Evolutionary conservation across 2,329 filamentous ascomycete genomes (phyloP).

Genomic region (Cladosporium sp.): DNA sequence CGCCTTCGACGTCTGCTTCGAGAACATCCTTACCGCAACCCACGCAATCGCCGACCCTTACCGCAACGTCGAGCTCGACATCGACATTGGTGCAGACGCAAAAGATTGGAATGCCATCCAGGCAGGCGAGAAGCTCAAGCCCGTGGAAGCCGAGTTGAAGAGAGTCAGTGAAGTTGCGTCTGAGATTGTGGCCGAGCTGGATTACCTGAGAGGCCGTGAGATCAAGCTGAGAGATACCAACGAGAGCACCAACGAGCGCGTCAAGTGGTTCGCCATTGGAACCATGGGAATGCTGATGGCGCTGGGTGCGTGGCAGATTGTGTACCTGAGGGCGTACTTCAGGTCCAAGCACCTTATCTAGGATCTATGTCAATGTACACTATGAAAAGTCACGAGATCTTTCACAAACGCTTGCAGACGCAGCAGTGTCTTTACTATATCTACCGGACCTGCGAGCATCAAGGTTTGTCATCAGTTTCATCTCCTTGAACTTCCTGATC

Average conservation of each 20-base stretch:
- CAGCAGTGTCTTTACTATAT: too few relatives aligned
- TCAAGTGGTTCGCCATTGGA: conserved; percentile 96
- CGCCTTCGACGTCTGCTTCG: conserved; percentile 23
- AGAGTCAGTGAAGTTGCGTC: conserved; percentile 85
- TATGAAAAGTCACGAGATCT: background rate
- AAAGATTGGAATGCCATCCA: conserved; percentile 98
- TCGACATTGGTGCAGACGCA: conserved; percentile 93
- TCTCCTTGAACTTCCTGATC: too few relatives aligned
- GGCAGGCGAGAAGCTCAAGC: conserved; percentile 91
- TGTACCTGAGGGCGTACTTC: conserved; percentile 97
- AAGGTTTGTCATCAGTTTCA: too few relatives aligned
- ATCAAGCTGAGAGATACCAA: conserved; percentile 97
- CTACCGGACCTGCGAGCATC: too few relatives aligned
- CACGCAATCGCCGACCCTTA: conserved; percentile 45
- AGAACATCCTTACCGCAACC: conserved; percentile 49
- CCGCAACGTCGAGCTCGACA: conserved; percentile 83
- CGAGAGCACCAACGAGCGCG: conserved; percentile 97
- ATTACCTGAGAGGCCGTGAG: conserved; percentile 84
- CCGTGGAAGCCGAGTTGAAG: conserved; percentile 88
- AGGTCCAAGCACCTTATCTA: conserved; percentile 60
- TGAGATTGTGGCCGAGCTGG: conserved; percentile 92
- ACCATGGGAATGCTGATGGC: conserved; percentile 88
- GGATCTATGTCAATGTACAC: conserved; percentile 8
- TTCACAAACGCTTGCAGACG: too few relatives aligned
- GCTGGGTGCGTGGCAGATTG: conserved; percentile 92